Evolutionary conservation across 179 eudicot genomes (phyloP).

Genomic region (Amaranthus tricolor): DNA sequence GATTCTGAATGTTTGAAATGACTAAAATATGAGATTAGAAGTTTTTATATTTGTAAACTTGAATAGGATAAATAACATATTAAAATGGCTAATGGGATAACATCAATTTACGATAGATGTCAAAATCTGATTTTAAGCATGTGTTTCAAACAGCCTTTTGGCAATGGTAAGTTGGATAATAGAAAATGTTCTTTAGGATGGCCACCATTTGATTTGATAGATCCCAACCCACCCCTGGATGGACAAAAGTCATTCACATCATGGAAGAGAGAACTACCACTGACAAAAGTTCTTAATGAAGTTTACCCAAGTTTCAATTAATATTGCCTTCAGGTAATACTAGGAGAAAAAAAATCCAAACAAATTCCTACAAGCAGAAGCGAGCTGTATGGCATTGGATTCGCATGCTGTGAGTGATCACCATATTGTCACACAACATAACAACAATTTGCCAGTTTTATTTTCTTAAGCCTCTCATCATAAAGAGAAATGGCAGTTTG

Average conservation of each 20-base stretch:
- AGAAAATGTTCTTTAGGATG: neutral
- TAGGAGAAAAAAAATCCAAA: neutral
- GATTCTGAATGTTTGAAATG: no score
- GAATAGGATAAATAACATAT: no score
- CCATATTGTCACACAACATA: neutral
- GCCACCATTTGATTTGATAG: neutral
- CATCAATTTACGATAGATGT: neutral
- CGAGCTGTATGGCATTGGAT: neutral
- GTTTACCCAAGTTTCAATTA: neutral
- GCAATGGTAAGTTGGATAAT: neutral
- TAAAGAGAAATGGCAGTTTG: constrained; percentile 7
- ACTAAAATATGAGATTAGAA: no score
- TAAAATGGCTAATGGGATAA: no score
- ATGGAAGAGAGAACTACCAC: neutral
- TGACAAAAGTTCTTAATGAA: neutral
- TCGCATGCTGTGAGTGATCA: neutral
- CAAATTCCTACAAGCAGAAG: neutral
- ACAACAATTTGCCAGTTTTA: neutral
- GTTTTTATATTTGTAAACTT: no score
- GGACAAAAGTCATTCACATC: neutral
- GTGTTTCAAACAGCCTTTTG: no score
- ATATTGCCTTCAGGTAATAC: neutral
- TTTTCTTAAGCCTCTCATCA: constrained; percentile 3
- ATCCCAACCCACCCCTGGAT: neutral
- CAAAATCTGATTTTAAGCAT: neutral